phyloP scores from a whole-genome alignment of 305 asterid species.

The Ruellia speciosa region DNA sequence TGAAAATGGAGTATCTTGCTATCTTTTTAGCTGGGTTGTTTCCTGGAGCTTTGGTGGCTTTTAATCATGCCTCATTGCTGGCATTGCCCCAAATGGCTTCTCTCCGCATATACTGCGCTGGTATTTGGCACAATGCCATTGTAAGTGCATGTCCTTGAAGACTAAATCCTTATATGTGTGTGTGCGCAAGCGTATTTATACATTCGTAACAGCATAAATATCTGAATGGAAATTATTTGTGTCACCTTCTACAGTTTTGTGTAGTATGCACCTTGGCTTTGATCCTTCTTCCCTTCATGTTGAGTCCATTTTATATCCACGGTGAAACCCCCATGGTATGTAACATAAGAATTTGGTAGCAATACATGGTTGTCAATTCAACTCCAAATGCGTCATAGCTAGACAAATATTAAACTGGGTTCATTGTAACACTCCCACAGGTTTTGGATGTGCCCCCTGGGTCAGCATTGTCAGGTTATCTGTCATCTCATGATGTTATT shows the following conservation, averaged over 20 bases:
- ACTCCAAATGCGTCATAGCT: conserved; percentile 9
- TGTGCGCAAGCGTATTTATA: background rate
- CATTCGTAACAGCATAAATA: background rate
- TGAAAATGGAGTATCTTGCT: conserved; percentile 74
- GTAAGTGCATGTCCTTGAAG: conserved; percentile 32
- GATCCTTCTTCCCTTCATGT: conserved; percentile 47
- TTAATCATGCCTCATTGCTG: conserved; percentile 55
- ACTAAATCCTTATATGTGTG: too few relatives aligned
- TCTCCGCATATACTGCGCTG: conserved; percentile 89
- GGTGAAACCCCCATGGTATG: conserved; percentile 67
- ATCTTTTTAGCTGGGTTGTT: conserved; percentile 61
- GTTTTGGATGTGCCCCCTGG: conserved; percentile 59
- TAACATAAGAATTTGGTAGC: conserved; percentile 14
- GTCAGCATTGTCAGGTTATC: conserved; percentile 55
- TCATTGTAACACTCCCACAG: conserved; percentile 30
- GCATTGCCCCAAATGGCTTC: conserved; percentile 50
- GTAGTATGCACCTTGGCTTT: conserved; percentile 52
- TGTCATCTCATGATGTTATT: conserved; percentile 57
- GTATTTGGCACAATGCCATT: conserved; percentile 89
- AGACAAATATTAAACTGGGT: conserved; percentile 18
- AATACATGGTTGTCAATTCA: conserved; percentile 15
- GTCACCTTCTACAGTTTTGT: conserved; percentile 49
- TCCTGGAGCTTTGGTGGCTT: conserved; percentile 94
- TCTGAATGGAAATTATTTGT: conserved; percentile 19
- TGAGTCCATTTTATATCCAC: conserved; percentile 63